Base-by-base conservation (phyloP, 208 protist genomes). In the Trypanosoma lewisi region DNA sequence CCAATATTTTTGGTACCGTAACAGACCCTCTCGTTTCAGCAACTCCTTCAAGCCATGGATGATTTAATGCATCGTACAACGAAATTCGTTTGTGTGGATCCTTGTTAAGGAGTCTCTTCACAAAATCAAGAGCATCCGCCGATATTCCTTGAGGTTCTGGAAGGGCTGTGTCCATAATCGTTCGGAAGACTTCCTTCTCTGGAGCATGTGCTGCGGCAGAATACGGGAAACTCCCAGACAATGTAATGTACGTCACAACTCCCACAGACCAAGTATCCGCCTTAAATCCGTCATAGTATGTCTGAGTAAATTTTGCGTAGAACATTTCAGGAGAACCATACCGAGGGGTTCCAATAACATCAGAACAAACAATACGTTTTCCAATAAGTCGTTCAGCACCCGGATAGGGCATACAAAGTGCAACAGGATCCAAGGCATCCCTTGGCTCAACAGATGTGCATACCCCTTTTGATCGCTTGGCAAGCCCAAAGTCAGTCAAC, bases 171-270 rank as follows among this genome's bases (percentile, higher is more conserved):
- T 90, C 82, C 78, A 91, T 88, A 63, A 98, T 96, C 42, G 77
- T 87, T 16, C 78, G 76, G 70, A 97, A 97, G n/a, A 97, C 88
- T 42, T 93, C 87, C 85, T 97, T 76, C 79, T 93, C 78, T 72
- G 88, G 69, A 47, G 95, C 58, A 67, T 76, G 77, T 59, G 97
- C 78, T 72, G 97, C 82, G 0, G 87, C 77, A 8, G 83, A 91
- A 67, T 99, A 99, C 14, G 98, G 98, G 30, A 99, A 93, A 59
- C 87, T 95, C 44, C 97, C 98, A 34, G 96, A 97, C 6, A 99
- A 82, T 28, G 98, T 91, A 21, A 98, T 98, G 80, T 96, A 99
- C 4, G 98, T 89, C 23, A 99, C 96, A 2, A 99, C 94, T 17
- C 97, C 97, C 25, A 98, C 89, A 11, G 89, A 96, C 97, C 97